A percentile compares a stretch with the other conserved stretches of the same genome.
phyloP scores from a whole-genome alignment of 495 filamentous ascomycete species.

The Talaromyces proteolyticus region DNA sequence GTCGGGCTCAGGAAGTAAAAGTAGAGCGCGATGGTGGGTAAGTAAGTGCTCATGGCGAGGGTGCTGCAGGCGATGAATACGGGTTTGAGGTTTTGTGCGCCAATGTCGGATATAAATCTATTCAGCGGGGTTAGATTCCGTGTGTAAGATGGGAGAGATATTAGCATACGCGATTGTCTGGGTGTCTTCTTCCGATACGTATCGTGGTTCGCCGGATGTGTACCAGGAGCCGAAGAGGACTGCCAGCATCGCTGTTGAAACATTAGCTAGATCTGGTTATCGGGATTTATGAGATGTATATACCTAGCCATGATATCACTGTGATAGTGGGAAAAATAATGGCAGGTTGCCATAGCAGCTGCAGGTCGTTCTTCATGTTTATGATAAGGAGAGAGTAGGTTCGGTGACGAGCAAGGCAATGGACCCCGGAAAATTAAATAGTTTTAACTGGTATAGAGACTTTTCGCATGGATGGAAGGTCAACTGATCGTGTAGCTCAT shows the following conservation, averaged over 20 bases:
- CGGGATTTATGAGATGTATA: neutral
- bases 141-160: neutral
- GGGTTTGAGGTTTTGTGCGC: slow-evolving; percentile 5
- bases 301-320: slow-evolving; percentile 5
- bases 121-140: neutral
- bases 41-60: slow-evolving; percentile 1
- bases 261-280: neutral
- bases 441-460: too few relatives aligned
- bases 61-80: slow-evolving; percentile 2
- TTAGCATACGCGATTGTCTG: slow-evolving; percentile 3
- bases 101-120: slow-evolving; percentile 8
- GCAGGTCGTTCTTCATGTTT: neutral
- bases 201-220: slow-evolving; percentile 3
- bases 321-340: slow-evolving; percentile 3
- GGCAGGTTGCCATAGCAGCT: neutral
- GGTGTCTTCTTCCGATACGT: slow-evolving; percentile 4
- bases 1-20: neutral
- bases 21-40: slow-evolving; percentile 1
- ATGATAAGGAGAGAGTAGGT: neutral
- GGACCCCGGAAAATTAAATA: too few relatives aligned
- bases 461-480: too few relatives aligned
- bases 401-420: too few relatives aligned
- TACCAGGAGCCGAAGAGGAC: slow-evolving; percentile 4
- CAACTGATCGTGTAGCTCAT: too few relatives aligned
- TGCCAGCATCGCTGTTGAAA: slow-evolving; percentile 1